Evolutionary conservation across 768 basidiomycete genomes (phyloP).

Genomic region (Mrakia gelida): DNA sequence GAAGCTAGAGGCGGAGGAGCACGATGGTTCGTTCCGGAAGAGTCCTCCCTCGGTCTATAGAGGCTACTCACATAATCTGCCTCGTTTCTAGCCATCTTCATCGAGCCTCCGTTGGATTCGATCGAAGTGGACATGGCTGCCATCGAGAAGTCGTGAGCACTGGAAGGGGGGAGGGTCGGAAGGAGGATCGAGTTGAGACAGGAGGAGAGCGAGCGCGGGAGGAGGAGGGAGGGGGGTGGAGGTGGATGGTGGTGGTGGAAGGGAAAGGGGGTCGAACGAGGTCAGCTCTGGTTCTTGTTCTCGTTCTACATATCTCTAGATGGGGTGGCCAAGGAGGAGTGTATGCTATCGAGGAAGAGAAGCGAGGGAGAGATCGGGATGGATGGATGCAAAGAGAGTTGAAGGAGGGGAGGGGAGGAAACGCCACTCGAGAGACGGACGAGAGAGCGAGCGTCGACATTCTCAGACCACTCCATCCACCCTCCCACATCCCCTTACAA

Average conservation of each 20-base stretch:
- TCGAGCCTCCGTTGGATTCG: conserved; percentile 24
- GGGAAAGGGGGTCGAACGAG: background rate
- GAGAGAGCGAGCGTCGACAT: background rate
- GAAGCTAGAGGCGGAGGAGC: background rate
- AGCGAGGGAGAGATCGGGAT: background rate
- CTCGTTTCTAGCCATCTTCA: conserved; percentile 30
- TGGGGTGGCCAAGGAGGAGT: background rate
- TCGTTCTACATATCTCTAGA: too few relatives aligned
- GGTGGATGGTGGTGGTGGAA: background rate
- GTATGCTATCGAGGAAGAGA: background rate
- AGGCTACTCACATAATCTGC: conserved; percentile 28
- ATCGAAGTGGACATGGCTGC: conserved; percentile 29
- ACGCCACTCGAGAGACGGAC: background rate
- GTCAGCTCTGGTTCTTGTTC: background rate
- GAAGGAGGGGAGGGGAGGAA: background rate
- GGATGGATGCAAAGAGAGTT: background rate
- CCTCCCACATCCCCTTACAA: background rate
- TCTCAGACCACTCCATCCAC: background rate
- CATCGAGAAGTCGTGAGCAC: conserved; percentile 29
- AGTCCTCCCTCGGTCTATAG: too few relatives aligned
- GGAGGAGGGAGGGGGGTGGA: background rate
- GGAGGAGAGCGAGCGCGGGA: background rate
- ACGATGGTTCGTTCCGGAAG: background rate
- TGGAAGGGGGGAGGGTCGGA: background rate
- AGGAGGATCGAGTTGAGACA: background rate